A percentile compares a stretch with the other conserved stretches of the same genome.
Evolutionary conservation across 345 rosid genomes (phyloP).

Genomic region (Citrus australasica): DNA sequence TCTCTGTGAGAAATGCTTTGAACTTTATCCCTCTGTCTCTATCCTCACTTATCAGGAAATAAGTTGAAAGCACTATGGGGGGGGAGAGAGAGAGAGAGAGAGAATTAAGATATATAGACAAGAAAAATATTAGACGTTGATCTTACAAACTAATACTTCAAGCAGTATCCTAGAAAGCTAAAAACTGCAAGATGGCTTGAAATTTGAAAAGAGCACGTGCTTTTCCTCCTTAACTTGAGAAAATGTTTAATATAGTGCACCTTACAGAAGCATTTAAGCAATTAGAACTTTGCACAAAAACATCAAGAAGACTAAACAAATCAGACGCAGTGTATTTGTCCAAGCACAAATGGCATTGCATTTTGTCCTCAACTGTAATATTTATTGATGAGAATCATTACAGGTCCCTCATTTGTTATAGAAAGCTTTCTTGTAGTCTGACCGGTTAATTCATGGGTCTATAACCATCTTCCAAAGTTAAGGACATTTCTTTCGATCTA

Average conservation of each 20-base stretch:
- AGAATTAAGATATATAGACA: too few species aligned
- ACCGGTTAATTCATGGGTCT: too few species aligned
- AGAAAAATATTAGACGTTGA: too few species aligned
- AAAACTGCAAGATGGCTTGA: too few species aligned
- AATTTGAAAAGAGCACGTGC: too few species aligned
- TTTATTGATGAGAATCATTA: background rate
- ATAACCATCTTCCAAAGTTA: too few species aligned
- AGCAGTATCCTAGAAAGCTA: too few species aligned
- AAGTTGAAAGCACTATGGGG: too few species aligned
- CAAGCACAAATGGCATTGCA: background rate
- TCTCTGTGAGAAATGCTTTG: slow-evolving; percentile 84
- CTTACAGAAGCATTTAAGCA: background rate
- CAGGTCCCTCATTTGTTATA: background rate
- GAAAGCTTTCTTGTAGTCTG: background rate
- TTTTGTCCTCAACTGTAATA: background rate
- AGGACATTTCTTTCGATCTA: too few species aligned
- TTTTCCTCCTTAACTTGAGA: too few species aligned
- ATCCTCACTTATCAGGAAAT: background rate
- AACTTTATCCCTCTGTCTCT: slow-evolving; percentile 59
- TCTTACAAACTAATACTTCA: too few species aligned
- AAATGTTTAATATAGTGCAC: background rate
- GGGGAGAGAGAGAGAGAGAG: fast-evolving
- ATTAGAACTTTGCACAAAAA: background rate
- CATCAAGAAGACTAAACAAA: background rate
- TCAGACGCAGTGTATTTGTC: background rate